Evolutionary conservation across 1,139 yeast species (phyloP), one percentile per base, ranked within the genome.

Genomic region (Candida smagusa): DNA sequence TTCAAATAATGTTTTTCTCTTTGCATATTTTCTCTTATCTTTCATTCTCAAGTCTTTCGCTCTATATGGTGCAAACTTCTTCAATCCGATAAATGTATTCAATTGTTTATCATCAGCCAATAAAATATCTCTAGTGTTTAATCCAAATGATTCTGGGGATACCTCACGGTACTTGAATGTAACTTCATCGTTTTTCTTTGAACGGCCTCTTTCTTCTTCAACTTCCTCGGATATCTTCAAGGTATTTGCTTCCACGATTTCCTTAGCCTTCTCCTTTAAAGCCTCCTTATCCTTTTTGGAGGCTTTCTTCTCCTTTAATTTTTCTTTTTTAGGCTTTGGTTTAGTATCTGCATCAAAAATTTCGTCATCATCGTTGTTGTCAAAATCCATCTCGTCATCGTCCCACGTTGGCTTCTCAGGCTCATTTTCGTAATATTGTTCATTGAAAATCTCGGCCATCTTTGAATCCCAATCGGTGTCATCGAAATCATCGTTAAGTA

Each of bases 41-140:
- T 83, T 87, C 50, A 74, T 65, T 48, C 81, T 73, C 49, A 76
- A 71, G 42, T 87, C 95, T 45, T 77, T 76, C 19, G 89, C 79
- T 57, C 97, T 78, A 59, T 86, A 94, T 22, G 97, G 92, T 0
- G 97, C 97, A 51, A 92, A 80, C 59, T 90, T 90, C 68, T 92
- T 92, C 49, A 94, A 68, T 9, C 97, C 95, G 44, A 88, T 83
- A 54, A 72, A 89, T 40, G 79, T 81, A 61, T 92, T 92, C 59
- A 94, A 72, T 38, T 84, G 86, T 44, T 76, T 73, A 57, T 94
- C 98, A 53, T 86, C 94, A 7, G 98, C 99, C 42, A 87, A 65
- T 38, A 94, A 68, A 36, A 94, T 92, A 53, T 94, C 99, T 44
- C 95, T 74, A 0, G 94, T 76, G 0, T 88, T 74, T 39, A 94